Percentiles rank a stretch among this genome's conserved stretches.
These are phyloP conservation scores for Combretum micranthum DNA, from an alignment of 345 rosid genomes.

Conservation along the genomic window DNA sequence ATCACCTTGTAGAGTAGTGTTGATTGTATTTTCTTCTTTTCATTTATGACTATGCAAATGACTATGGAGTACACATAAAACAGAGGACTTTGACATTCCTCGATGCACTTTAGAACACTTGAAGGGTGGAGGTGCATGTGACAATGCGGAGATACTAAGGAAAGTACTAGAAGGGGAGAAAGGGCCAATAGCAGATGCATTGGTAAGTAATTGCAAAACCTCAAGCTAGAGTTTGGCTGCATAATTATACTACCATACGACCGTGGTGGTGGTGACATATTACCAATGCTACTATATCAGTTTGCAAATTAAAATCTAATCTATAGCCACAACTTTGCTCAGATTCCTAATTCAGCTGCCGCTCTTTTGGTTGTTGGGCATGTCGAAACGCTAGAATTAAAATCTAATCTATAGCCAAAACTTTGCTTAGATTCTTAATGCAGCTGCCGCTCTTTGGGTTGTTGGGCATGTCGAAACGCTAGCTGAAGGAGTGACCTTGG, in stretches of 20 bases:
- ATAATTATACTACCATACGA: neutral
- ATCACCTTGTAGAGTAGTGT: too few species aligned
- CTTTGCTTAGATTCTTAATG: constrained; percentile 63
- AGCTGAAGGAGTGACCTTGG: too few species aligned
- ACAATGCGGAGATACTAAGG: constrained; percentile 63
- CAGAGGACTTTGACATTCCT: constrained; percentile 89
- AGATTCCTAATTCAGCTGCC: too few species aligned
- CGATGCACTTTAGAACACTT: constrained; percentile 76
- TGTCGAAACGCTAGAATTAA: too few species aligned
- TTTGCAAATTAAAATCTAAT: constrained; percentile 1
- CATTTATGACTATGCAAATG: neutral
- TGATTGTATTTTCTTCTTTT: neutral
- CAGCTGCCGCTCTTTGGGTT: constrained; percentile 91
- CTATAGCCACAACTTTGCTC: too few species aligned
- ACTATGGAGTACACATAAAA: constrained; percentile 9
- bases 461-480: too few species aligned
- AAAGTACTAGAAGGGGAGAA: constrained; percentile 66
- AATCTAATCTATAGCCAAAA: neutral
- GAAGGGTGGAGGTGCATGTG: constrained; percentile 69
- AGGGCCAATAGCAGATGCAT: constrained; percentile 77
- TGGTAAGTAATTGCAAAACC: constrained; percentile 35
- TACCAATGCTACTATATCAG: neutral
- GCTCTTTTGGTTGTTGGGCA: too few species aligned
- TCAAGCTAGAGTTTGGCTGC: neutral
- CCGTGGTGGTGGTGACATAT: too few species aligned